Conservation (phyloP, 257 asterid genomes). For the Przewalskia tangutica region DNA sequence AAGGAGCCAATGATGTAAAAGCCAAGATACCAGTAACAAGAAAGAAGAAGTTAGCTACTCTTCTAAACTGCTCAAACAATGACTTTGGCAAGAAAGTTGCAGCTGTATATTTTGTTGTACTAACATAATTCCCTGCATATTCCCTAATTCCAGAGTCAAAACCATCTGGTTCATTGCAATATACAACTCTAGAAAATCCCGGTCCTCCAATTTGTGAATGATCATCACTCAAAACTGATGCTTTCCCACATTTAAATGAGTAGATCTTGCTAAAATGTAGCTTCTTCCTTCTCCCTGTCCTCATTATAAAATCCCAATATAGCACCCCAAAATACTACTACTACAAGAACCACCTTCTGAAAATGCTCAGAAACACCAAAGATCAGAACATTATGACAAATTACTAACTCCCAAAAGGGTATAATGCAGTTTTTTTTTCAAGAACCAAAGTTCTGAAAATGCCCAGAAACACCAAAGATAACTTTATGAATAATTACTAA, state of each 20-base stretch:
- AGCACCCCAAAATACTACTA: neutral
- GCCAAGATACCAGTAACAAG: constrained; percentile 64
- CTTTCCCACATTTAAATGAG: constrained; percentile 59
- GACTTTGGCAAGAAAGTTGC: constrained; percentile 81
- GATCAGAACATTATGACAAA: no score
- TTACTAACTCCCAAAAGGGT: no score
- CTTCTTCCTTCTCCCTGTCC: constrained; percentile 39
- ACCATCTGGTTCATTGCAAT: constrained; percentile 58
- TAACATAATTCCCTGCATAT: constrained; percentile 63
- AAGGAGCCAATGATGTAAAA: constrained; percentile 68
- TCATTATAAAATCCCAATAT: constrained; percentile 10
- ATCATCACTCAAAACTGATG: constrained; percentile 29
- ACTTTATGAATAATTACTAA: no score
- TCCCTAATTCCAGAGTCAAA: constrained; percentile 27
- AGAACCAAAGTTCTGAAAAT: no score
- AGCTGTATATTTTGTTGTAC: constrained; percentile 64
- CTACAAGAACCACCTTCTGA: neutral
- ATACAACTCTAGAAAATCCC: constrained; percentile 82
- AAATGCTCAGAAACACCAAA: no score
- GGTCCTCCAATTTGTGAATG: constrained; percentile 78
- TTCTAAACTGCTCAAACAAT: constrained; percentile 89
- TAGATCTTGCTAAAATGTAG: constrained; percentile 70
- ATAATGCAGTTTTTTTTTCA: neutral
- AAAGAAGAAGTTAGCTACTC: constrained; percentile 87
- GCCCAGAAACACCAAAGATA: no score